Conservation (phyloP, 1,139 yeast species). For the Nakaseomyces kungkrabaensis region DNA sequence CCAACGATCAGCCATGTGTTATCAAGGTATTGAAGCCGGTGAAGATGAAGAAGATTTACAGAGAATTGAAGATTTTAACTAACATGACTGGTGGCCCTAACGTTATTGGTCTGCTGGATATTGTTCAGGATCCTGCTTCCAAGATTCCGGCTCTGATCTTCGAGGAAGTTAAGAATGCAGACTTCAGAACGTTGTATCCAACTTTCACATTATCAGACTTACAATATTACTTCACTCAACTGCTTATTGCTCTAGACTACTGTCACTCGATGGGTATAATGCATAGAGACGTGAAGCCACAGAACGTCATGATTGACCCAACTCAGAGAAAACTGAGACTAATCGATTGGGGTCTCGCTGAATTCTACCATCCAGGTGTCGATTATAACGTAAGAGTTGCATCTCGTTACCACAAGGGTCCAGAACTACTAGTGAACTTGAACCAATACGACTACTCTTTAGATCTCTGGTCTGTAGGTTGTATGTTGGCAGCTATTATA, state of each 20-base stretch:
- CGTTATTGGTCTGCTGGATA: constrained; percentile 56
- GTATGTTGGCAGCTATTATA: constrained; percentile 68
- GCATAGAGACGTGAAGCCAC: constrained; percentile 80
- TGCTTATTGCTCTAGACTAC: constrained; percentile 62
- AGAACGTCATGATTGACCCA: constrained; percentile 77
- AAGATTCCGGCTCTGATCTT: constrained; percentile 70
- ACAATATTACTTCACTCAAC: constrained; percentile 59
- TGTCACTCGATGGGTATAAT: constrained; percentile 78
- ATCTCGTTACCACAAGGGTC: constrained; percentile 72
- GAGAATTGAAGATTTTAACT: constrained; percentile 68
- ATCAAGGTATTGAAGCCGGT: constrained; percentile 74
- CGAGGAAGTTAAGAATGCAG: constrained; percentile 62
- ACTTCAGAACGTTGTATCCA: constrained; percentile 63
- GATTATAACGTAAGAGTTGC: constrained; percentile 78
- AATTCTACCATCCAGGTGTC: constrained; percentile 68
- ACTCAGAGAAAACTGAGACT: constrained; percentile 48
- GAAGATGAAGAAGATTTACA: constrained; percentile 64
- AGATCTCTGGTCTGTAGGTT: constrained; percentile 77
- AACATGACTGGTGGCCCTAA: constrained; percentile 71
- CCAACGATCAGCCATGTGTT: constrained; percentile 47
- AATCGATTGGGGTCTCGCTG: constrained; percentile 82
- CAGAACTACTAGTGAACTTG: constrained; percentile 62
- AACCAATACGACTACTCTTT: constrained; percentile 71
- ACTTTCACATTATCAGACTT: constrained; percentile 53
- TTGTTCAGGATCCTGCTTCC: constrained; percentile 63